Base-by-base conservation (phyloP, 306 rosid genomes). In the Quercus aquifolioides region DNA sequence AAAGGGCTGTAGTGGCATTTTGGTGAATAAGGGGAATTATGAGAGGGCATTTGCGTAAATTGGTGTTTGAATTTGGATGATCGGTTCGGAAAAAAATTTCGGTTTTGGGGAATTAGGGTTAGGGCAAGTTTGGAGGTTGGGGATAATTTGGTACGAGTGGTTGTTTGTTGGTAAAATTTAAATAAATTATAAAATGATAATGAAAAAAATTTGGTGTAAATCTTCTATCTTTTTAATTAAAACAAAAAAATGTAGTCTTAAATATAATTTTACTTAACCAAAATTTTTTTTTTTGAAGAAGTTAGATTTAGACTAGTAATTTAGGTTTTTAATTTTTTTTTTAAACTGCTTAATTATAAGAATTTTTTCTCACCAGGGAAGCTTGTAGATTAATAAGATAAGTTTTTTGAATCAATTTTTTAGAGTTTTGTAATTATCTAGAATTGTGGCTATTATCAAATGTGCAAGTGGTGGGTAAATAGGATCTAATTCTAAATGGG, bases 191-290 rank as follows among this genome's bases (percentile, higher is more conserved):
- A 41, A 41, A 41, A 25, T 31, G 76, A 57, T 78, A 82, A 86
- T 77, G 80, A 81, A 81, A 85, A 79, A 81, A 81, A 79, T 82
- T 90, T 74, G 89, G 78, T 86, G 84, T 76, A 79, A 84, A 12
- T 49, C 54, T 41, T 41, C 11, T 38, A 6, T 6, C 43, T 57
- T 9, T n/a, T n/a, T 57, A 57, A 57, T n/a, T n/a, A 18, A 18
- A 38, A 35, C 43, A 35, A 38, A 38, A 38, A 38, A 38, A 38
- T 1, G 0, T 38, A 38, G 46, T 41, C 46, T 8, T 41, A 6
- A 38, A 6, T 38, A 38, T 38, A 38, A 38, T 41, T 41, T 41
- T 41, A 41, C 46, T 41, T 49, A 49, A 12, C 5, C 5, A 3
- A 2, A 9, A 23, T 23, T 23, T 23, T 23, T 23, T 23, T 23